Evolutionary conservation across 371 early-diverging fungal species (phyloP), one percentile per base, ranked within the genome.

Genomic region (Mortierella sp.): DNA sequence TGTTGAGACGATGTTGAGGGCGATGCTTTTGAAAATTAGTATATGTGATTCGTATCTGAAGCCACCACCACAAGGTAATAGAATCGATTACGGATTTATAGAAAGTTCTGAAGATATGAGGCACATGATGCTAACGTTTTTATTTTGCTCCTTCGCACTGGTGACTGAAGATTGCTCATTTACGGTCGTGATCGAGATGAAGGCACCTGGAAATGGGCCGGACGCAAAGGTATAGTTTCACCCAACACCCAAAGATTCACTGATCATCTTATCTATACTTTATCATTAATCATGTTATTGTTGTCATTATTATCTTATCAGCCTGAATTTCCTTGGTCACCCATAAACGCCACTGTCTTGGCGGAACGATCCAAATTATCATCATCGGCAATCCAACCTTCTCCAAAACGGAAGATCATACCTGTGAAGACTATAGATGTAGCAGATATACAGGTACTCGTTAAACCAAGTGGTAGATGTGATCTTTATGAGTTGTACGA

Each of bases 361-460:
- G 26, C 43, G 1, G 81, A 80, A 26, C 75, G 47, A 20, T 55
- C 62, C 30, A 80, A 75, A 49, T 26, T 80, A 1, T 72, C 81
- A 18, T 24, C 66, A 1, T 58, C 59, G 0, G 39, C 35, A 3
- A 32, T 32, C 16, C 32, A 20, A 3, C 47, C 75, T 1, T 39
- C 65, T 24, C 66, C 57, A 14, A 35, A 45, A 5, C 68, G 70
- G 11, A 75, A 61, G 30, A 80, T 80, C 63, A 75, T 80, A 26
- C 81, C 81, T 47, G 72, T 80, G 30, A 80, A 80, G 37, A 80
- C 75, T 11, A 66, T 80, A 35, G 66, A 66, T 30, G 37, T 80
- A 28, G 75, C 75, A 2, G 68, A 61, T 51, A 47, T 80, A 11
- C 81, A 80, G 75, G 79, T 79, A 73, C 3, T 37, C 20, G 14